phyloP scores from a whole-genome alignment of 495 filamentous ascomycete genomes.

The Penicillium egyptiacum region DNA sequence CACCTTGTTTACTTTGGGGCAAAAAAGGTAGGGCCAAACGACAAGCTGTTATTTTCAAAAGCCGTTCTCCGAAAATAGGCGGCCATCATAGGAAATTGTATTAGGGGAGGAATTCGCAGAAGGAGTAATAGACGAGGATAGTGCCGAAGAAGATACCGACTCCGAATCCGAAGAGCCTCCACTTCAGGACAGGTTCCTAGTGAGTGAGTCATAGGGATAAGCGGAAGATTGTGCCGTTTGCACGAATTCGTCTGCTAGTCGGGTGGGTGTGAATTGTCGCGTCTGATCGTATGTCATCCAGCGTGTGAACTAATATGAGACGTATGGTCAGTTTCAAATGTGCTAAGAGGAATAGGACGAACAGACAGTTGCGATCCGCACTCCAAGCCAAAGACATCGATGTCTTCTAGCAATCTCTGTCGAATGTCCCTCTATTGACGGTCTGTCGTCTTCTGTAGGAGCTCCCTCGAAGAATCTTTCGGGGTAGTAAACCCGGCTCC shows the following conservation, averaged over 20 bases:
- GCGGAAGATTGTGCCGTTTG: slow-evolving; percentile 22
- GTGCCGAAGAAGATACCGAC: no score
- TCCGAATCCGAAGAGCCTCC: no score
- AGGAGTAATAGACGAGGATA: no score
- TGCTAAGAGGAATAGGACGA: background rate
- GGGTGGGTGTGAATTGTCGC: slow-evolving; percentile 33
- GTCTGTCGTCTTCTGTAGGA: slow-evolving; percentile 74
- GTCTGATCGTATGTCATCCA: slow-evolving; percentile 41
- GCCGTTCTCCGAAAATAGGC: no score
- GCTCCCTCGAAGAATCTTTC: slow-evolving; percentile 66
- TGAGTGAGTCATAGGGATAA: slow-evolving; percentile 12
- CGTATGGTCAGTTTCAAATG: background rate
- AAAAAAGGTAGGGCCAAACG: no score
- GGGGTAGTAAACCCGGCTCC: slow-evolving; percentile 69
- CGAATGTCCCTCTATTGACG: slow-evolving; percentile 27
- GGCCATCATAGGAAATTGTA: no score
- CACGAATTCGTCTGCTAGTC: slow-evolving; percentile 30
- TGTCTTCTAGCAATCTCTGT: slow-evolving; percentile 1
- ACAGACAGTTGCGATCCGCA: slow-evolving; percentile 45
- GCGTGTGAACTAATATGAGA: slow-evolving; percentile 34
- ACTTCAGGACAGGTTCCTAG: background rate
- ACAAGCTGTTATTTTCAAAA: no score
- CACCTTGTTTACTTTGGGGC: no score
- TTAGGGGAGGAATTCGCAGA: no score
- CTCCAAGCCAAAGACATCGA: slow-evolving; percentile 10